Evolutionary conservation across 495 filamentous ascomycete species (phyloP).

Genomic region (Sabuloglossum arenarium): DNA sequence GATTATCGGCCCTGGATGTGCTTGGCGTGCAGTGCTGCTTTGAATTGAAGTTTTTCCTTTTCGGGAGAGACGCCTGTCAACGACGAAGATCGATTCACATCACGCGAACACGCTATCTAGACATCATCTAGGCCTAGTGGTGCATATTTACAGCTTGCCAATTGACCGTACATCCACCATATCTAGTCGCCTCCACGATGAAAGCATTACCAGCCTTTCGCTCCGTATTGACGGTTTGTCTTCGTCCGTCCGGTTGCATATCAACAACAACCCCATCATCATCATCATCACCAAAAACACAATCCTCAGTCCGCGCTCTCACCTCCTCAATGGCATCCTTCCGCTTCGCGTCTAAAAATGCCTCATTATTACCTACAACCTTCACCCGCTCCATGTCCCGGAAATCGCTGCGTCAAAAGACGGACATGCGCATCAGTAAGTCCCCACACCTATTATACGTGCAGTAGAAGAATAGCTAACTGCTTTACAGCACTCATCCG

Average conservation of each 20-base stretch:
- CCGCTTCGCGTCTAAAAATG: background rate
- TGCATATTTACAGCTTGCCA: too few relatives aligned
- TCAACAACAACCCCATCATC: too few relatives aligned
- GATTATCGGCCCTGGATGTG: too few relatives aligned
- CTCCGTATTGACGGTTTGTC: background rate
- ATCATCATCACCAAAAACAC: background rate
- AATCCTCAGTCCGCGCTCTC: background rate
- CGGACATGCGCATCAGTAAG: constrained; percentile 9
- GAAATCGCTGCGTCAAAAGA: constrained; percentile 2
- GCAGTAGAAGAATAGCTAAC: background rate
- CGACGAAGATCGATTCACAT: too few relatives aligned
- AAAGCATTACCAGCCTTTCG: background rate
- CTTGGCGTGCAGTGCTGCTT: too few relatives aligned
- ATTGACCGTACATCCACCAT: too few relatives aligned
- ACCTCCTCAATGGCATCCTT: background rate
- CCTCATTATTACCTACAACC: background rate
- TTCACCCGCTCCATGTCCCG: background rate
- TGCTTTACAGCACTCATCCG: constrained; percentile 31
- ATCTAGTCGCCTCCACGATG: background rate
- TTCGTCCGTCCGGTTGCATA: too few relatives aligned
- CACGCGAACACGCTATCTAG: too few relatives aligned
- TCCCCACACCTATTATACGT: background rate
- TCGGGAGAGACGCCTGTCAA: too few relatives aligned
- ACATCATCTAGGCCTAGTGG: too few relatives aligned
- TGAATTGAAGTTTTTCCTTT: too few relatives aligned